Base-by-base conservation (phyloP, 371 early-diverging fungal species). In the Amoeboaphelidium occidentale region DNA sequence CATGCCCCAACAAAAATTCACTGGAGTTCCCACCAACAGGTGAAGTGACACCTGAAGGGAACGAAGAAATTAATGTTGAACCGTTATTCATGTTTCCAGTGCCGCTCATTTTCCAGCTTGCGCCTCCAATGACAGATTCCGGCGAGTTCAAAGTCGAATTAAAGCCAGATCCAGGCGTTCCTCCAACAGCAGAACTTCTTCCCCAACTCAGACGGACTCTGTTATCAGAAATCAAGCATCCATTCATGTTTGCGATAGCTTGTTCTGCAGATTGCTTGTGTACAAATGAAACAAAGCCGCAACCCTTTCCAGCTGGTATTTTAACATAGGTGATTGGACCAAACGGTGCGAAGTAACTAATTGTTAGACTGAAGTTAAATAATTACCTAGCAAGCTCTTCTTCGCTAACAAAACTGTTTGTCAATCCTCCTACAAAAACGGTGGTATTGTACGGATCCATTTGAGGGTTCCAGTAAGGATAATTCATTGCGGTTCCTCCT, bases 371-470 rank as follows among this genome's bases (percentile, higher is more conserved):
- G 39, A 6, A 39, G 17, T 45, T 32, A 43, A 3, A 2, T 14
- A 51, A 54, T 49, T 41, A 63, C 63, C 44, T 41, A 25, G 58
- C 61, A 48, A 91, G 63, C 47, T 89, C 88, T 28, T 84, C 83
- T 59, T 88, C 88, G 39, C 72, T 68, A 23, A 79, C 77, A 17
- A 10, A 32, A 27, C 74, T 70, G 10, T 79, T 66, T 28, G 72
- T 74, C 42, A 92, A 62, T 1, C 87, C 88, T 12, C 92, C 92
- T 2, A 92, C 84, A 68, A 92, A 92, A 23, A 92, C 86, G 1
- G 92, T 89, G 2, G 90, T 89, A 61, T 87, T 88, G 60, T 64
- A 76, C 32, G 87, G 87, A 58, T 92, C 92, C 1, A 57, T 68
- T 50, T 62, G 10, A 32, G 39, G 39, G n/a, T n/a, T n/a, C n/a